Percentiles rank a stretch among this genome's conserved stretches.
Conservation (phyloP, 768 basidiomycete genomes). For the Hericium coralloides region DNA sequence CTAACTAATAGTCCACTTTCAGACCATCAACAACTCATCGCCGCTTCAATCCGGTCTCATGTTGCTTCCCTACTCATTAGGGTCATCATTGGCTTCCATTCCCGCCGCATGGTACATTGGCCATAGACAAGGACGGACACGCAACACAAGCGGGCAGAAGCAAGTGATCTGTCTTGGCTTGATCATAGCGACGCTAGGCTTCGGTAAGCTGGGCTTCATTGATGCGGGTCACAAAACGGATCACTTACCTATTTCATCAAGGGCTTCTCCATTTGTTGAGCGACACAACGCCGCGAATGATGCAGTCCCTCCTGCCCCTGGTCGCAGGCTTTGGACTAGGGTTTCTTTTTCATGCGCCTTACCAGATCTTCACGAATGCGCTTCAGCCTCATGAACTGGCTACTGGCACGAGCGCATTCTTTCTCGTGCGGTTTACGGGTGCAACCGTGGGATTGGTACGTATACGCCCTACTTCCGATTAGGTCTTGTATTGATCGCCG, state of each 20-base stretch:
- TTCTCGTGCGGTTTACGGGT: conserved; percentile 80
- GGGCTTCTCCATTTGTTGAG: conserved; percentile 61
- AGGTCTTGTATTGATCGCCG: conserved; percentile 2
- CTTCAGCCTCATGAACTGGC: conserved; percentile 61
- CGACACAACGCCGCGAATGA: conserved; percentile 34
- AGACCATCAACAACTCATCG: conserved; percentile 66
- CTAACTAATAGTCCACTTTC: neutral
- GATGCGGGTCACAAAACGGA: neutral
- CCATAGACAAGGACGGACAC: conserved; percentile 47
- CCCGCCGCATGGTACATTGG: conserved; percentile 80
- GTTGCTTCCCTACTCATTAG: conserved; percentile 78
- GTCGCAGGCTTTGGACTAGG: conserved; percentile 73
- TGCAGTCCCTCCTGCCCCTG: conserved; percentile 53
- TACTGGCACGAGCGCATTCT: conserved; percentile 78
- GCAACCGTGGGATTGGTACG: conserved; percentile 75
- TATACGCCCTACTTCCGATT: conserved; percentile 1
- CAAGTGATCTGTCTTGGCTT: conserved; percentile 56
- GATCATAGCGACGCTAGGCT: conserved; percentile 57
- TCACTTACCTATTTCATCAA: conserved; percentile 20
- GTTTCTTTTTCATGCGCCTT: conserved; percentile 80
- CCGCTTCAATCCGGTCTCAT: conserved; percentile 66
- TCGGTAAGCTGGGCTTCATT: conserved; percentile 39
- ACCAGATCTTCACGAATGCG: conserved; percentile 66
- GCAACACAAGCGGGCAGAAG: conserved; percentile 57
- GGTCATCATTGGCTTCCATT: conserved; percentile 77